Base-by-base conservation (phyloP, 495 filamentous ascomycete genomes). In the Penicillium pancosmium region DNA sequence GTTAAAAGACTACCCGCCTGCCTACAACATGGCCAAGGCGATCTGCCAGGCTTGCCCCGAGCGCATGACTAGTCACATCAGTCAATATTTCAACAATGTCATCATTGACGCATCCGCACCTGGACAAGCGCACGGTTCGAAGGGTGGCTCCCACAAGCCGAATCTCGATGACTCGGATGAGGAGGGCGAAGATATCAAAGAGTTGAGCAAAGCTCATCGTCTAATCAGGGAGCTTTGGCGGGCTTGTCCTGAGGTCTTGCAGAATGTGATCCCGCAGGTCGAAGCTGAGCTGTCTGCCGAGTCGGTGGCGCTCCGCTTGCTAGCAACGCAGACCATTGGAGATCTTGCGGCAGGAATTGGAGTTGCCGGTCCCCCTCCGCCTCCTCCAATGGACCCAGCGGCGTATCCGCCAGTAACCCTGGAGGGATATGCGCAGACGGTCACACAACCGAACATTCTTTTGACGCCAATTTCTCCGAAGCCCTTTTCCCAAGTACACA, bases 81-180 rank as follows among this genome's bases (percentile, higher is more conserved):
- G 91, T 61, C 92, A 95, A 67, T 99, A 97, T 68, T 99, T 99
- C 73, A 94, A 92, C 71, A 91, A 97, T 57, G 91, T 98, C 21
- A 93, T 99, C 54, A 84, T 97, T 47, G 91, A 97, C 64, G 88
- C 90, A 12, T 91, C 93, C 1, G 81, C 85, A 3, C 66, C 70
- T 7, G 64, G 56, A 34, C 54, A 63, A 54, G 52, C 70, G 13
- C 77, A 80, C 18, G 70, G 72, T 5, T 62, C 67, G 74, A 88
- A 80, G 77, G 76, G 65, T 31, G 68, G 66, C 31, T 66, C 76
- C 51, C 73, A 78, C 52, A 80, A 75, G 63, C 69, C 73, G 13
- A 81, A 80, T 43, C 80, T 84, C 8, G 90, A 88, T 53, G 88
- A 89, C 19, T 83, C 82, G 8, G 91, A 93, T 44, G 91, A 94